Evolutionary conservation across 73 alveolate genomes (phyloP).

Genomic region (Symbiodinium pilosum): DNA sequence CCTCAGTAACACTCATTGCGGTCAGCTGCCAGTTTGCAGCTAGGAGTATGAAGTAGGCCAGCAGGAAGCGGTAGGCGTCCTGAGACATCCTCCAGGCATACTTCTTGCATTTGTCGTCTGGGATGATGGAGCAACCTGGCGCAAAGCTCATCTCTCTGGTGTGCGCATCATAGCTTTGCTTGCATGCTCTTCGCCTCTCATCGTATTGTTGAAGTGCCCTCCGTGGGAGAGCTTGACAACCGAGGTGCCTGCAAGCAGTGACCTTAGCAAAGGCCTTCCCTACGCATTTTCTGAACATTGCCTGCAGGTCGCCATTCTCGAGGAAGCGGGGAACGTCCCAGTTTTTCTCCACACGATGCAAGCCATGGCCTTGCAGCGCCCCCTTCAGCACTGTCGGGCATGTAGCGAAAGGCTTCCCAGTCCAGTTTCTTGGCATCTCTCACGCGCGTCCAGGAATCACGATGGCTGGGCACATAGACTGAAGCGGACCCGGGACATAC

Average conservation of each 20-base stretch:
- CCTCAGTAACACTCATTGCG: background rate
- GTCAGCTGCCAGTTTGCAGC: slow-evolving; percentile 27
- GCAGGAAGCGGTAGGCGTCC: background rate
- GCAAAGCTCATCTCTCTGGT: background rate
- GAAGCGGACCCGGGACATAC: background rate
- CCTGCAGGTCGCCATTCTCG: background rate
- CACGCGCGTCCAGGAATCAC: slow-evolving; percentile 24
- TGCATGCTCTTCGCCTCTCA: background rate
- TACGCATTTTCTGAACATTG: background rate
- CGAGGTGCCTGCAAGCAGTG: background rate
- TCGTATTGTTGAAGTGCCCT: background rate
- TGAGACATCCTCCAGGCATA: slow-evolving; percentile 9
- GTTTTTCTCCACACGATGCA: background rate
- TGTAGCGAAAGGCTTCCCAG: background rate
- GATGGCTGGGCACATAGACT: background rate
- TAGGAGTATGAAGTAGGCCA: slow-evolving; percentile 15
- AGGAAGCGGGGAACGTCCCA: slow-evolving; percentile 38
- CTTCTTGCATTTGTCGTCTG: slow-evolving; percentile 40
- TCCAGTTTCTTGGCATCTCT: background rate
- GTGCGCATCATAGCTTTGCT: background rate
- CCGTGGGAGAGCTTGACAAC: background rate
- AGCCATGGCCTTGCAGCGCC: background rate
- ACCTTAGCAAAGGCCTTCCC: background rate
- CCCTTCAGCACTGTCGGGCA: background rate
- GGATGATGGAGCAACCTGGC: background rate